Evolutionary conservation across 495 filamentous ascomycete species (phyloP), one percentile per base, ranked within the genome.

Genomic region (Pyrenula aspistea): DNA sequence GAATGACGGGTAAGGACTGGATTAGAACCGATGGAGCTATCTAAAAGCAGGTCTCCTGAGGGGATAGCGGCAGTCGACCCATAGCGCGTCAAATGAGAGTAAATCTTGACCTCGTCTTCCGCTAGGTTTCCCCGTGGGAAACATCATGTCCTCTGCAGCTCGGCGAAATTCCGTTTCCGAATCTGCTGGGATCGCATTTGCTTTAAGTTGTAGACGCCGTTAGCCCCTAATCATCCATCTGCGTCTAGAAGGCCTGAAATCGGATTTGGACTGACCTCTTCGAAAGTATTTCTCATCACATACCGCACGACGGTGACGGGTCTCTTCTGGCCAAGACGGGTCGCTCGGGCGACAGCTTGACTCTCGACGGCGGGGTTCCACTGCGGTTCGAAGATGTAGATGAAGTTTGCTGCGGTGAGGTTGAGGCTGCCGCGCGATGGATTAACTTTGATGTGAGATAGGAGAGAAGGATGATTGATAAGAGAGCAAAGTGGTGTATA

Each of bases 311-410:
- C 63, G 19, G 58, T 68, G 0, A 79, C 73, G n/a, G 67, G 54
- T 51, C 63, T 64, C 20, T 55, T 65, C 56, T 80, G 77, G 0
- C 74, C 73, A 22, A 80, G 67, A 25, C 77, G 60, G 2, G 70
- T 12, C 11, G 68, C 68, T 31, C 76, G 60, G 1, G 64, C 70
- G 21, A 78, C 65, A 4, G 77, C 76, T 56, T 80, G 76, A n/a
- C 68, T 64, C 60, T 80, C 76, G 1, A 77, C 66, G 20, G 65
- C 66, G 0, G 77, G 77, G 25, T 79, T 79, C 76, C 75, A 80
- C 56, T 78, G 75, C 1, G 72, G 77, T 50, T 80, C 77, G 11
- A 79, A 58, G 8, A 79, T 63, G 58, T 71, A 66, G 1, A 80
- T 69, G 21, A 60, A 64, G 24, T 66, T 73, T 1, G 75, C 75